Evolutionary conservation across 805 yeast genomes (phyloP), one percentile per base, ranked within the genome.

Genomic region (Barnettozyma vustinii): DNA sequence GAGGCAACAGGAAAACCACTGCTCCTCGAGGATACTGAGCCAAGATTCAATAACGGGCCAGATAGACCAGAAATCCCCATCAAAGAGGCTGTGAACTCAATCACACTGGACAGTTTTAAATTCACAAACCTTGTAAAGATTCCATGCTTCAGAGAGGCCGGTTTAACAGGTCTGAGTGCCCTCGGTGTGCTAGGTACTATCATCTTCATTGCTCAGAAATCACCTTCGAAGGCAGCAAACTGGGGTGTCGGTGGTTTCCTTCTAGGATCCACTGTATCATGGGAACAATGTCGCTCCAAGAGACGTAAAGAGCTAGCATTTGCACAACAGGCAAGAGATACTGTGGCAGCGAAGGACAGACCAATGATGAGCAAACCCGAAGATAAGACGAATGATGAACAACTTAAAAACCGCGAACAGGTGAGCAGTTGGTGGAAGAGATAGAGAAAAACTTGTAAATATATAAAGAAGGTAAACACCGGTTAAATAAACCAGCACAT

Each of bases 271-370:
- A 74, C 87, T 0, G 81, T 87, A 25, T 87, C 96, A 1, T 91
- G 96, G 96, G 97, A 91, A 63, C 96, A 89, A 66, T 91, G 98
- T 65, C 74, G 96, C 50, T 73, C 80, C 44, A 74, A 80, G 42
- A 74, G 96, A 63, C 74, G 83, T 59, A 77, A 79, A 53, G 80
- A 86, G 47, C 75, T 80, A 62, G 76, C 77, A 52, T 81, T 83
- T 49, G 84, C 91, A 43, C 81, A 79, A 50, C 66, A 77, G 59
- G 96, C 96, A 0, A 82, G 80, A 57, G 77, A 77, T 50, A 71
- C 69, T 1, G 68, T 68, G 21, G 67, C 67, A 15, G 55, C 55
- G 6, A 67, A 68, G 54, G 66, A 62, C 48, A 65, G 50, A 47
- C 72, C 71, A n/a, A 70, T 68, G 72, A 19, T 65, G 49, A 54